Evolutionary conservation across 2,329 filamentous ascomycete species (phyloP).

Genomic region (Eutypa lata): DNA sequence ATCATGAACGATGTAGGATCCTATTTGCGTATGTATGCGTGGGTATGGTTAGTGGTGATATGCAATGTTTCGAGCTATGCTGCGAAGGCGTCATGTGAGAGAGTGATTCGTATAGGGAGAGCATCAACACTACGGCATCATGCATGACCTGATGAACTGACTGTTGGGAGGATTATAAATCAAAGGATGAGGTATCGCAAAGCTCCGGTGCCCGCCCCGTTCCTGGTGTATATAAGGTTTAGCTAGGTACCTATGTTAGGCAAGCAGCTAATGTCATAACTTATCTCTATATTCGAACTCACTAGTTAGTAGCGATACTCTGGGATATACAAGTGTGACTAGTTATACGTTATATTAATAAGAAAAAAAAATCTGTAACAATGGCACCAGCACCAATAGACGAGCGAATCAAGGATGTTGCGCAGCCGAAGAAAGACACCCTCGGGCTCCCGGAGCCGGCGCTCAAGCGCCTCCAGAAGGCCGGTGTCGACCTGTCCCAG

Average conservation of each 20-base stretch:
- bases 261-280: too few relatives aligned
- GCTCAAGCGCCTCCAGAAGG: conserved; percentile 60
- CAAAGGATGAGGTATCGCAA: background rate
- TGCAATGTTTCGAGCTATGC: background rate
- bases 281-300: too few relatives aligned
- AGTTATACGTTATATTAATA: background rate
- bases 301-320: background rate
- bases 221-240: too few relatives aligned
- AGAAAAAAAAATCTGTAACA: background rate
- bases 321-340: background rate
- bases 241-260: too few relatives aligned
- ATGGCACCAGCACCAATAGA: conserved; percentile 60
- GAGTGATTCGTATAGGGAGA: background rate
- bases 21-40: background rate
- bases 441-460: conserved; percentile 58
- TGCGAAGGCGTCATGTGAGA: background rate
- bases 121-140: background rate
- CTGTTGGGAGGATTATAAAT: background rate
- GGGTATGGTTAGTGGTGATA: background rate
- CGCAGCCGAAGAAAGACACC: conserved; percentile 60
- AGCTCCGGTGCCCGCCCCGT: too few relatives aligned
- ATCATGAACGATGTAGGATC: background rate
- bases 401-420: conserved; percentile 60
- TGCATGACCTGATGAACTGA: background rate
- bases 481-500: conserved; percentile 64